Evolutionary conservation across 2,329 filamentous ascomycete species (phyloP), one percentile per base, ranked within the genome.

Genomic region (Claviceps citrina): DNA sequence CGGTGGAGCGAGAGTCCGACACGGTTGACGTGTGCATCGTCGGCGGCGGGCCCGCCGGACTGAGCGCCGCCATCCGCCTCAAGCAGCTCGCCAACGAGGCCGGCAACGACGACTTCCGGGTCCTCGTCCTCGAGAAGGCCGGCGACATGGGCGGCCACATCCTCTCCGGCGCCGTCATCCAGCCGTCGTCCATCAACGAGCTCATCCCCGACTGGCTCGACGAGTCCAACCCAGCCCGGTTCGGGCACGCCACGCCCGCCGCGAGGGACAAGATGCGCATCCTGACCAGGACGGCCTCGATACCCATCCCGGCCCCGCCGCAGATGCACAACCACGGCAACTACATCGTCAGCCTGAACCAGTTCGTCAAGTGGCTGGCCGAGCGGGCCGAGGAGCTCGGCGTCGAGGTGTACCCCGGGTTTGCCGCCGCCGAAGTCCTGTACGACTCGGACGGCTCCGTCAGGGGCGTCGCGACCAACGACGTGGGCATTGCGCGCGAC

Each of bases 311-410:
- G 1, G 77, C 80, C 10, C 91, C 91, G 33, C 91, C 91, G 25
- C 91, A 96, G 65, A 98, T 98, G 91, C 77, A 87, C 67, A 98
- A 98, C 59, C 76, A 93, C 54, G 91, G 91, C 49, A 98, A 98
- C 64, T 96, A 93, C 61, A 98, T 98, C 49, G 78, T 98, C 54
- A 93, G 84, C 55, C 65, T 98, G 53, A 96, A 93, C 60, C 84
- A 96, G 60, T 81, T 98, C 54, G 82, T 83, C 42, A 93, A 89
- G 62, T 98, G 91, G 91, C 70, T 98, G 2, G 87, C 84, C 36
- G 91, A 96, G 58, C 76, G 89, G 36, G 91, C 91, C n/a, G 91
- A 98, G 62, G 91, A 96, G 63, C 56, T 93, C 24, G 91, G 91
- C 25, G 91, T 98, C 22, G 91, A 98, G 62, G 76, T 98, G 10